Evolutionary conservation across 192 early-diverging fungal species (phyloP).

Genomic region (Pecoramyces ruminantium): DNA sequence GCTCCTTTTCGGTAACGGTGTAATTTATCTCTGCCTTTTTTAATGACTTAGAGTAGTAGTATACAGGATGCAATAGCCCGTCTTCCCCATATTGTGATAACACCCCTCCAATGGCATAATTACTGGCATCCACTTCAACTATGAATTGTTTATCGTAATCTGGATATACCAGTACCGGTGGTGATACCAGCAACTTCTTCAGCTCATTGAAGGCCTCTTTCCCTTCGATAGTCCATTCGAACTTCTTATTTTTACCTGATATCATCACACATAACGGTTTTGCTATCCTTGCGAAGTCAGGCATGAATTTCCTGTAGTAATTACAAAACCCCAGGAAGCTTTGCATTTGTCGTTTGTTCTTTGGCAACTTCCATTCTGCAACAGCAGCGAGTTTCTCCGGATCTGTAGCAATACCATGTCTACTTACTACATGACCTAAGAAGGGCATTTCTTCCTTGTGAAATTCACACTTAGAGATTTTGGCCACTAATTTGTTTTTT

Average conservation of each 20-base stretch:
- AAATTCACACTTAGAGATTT: slow-evolving; percentile 18
- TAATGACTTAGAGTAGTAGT: slow-evolving; percentile 5
- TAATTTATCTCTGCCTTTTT: slow-evolving; percentile 9
- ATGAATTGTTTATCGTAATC: slow-evolving; percentile 10
- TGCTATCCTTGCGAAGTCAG: slow-evolving; percentile 3
- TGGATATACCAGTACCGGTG: slow-evolving; percentile 10
- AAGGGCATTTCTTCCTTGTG: slow-evolving; percentile 1
- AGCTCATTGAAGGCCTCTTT: slow-evolving; percentile 9
- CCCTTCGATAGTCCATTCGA: background rate
- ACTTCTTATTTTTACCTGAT: background rate
- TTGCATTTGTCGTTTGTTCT: background rate
- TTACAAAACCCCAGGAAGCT: slow-evolving; percentile 10
- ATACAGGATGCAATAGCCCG: background rate
- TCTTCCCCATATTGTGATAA: slow-evolving; percentile 6
- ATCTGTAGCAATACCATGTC: slow-evolving; percentile 12
- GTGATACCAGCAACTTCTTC: slow-evolving; percentile 6
- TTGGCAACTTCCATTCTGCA: slow-evolving; percentile 7
- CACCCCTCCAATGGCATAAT: slow-evolving; percentile 14
- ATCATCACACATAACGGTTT: slow-evolving; percentile 7
- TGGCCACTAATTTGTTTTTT: slow-evolving; percentile 10
- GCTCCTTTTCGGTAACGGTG: slow-evolving; percentile 6
- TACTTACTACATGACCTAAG: slow-evolving; percentile 13
- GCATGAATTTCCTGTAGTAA: slow-evolving; percentile 14
- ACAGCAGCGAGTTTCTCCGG: slow-evolving; percentile 9
- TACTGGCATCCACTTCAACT: slow-evolving; percentile 17